Evolutionary conservation across 257 asterid genomes (phyloP), one percentile per base, ranked within the genome.

Genomic region (Catharanthus roseus): DNA sequence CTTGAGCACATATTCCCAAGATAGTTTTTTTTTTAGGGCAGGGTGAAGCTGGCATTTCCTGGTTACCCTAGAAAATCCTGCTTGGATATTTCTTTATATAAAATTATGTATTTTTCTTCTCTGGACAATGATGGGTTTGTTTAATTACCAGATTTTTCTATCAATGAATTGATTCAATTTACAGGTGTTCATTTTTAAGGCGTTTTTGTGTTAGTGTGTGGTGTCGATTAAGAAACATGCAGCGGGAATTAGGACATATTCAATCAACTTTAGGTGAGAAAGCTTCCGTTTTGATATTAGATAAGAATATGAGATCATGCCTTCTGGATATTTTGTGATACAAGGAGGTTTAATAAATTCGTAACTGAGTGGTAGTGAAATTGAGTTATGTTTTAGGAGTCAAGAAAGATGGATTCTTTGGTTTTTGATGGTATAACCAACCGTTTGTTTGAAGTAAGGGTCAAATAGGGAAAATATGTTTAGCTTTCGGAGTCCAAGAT

Each of bases 231-330:
- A 78, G 71, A 60, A 82, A 81, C 77, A 84, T 85, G 69, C 75
- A 42, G 45, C 91, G 96, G 98, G 95, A 84, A 67, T 80, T 75
- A 31, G 98, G 98, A 65, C 84, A 83, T 69, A 85, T 91, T 72
- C 90, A 79, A 74, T 89, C 95, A 73, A 87, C 84, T 78, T 83
- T 87, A 68, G 97, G 92, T 75, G 96, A 86, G 71, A 86, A 80
- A 78, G 90, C 90, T 72, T 75, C 77, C 23, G 88, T 93, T 77
- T 79, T 79, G 73, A 87, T 86, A 34, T 72, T 84, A 9, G 90
- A 88, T 75, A 90, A 85, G 82, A 86, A 77, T 67, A 97, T 91
- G 82, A 82, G 96, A 85, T 78, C 75, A 53, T 74, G 56, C 74
- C 21, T 74, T 66, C 49, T 67, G 16, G 63, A 26, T 69, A 18